Evolutionary conservation across 805 yeast genomes (phyloP).

Genomic region (Wickerhamiella sergipiensis): DNA sequence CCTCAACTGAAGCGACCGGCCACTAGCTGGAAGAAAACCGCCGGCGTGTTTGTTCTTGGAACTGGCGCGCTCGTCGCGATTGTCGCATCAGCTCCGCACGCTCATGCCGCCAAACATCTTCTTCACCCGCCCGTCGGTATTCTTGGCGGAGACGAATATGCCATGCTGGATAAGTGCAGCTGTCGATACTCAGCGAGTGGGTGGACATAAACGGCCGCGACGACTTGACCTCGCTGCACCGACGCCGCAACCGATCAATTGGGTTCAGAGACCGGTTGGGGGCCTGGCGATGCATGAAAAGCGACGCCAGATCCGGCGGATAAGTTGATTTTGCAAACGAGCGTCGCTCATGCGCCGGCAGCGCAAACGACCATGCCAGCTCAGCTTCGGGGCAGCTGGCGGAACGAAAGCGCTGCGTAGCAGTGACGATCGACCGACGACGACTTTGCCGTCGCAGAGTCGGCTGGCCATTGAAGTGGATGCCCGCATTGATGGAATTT

Average conservation of each 20-base stretch:
- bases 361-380: not conserved
- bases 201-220: not conserved
- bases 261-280: not conserved
- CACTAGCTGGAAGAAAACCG: not conserved
- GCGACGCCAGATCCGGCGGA: not conserved
- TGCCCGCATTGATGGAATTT: not conserved
- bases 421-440: not conserved
- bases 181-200: not conserved
- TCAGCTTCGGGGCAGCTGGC: not conserved
- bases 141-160: slow-evolving; percentile 1
- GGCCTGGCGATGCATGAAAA: not conserved
- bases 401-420: not conserved
- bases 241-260: not conserved
- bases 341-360: not conserved
- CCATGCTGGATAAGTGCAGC: slow-evolving; percentile 1
- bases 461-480: not conserved
- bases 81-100: not conserved
- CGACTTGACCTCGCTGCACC: not conserved
- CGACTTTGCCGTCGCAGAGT: not conserved
- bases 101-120: slow-evolving; percentile 1
- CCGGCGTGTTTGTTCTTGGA: not conserved
- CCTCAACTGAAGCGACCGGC: too few species aligned
- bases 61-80: slow-evolving; percentile 1
- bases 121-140: not conserved
- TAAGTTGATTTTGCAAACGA: not conserved